A percentile compares a stretch with the other conserved stretches of the same genome.
Evolutionary conservation across 2,329 filamentous ascomycete species (phyloP).

Genomic region (Pseudogymnoascus sp.): DNA sequence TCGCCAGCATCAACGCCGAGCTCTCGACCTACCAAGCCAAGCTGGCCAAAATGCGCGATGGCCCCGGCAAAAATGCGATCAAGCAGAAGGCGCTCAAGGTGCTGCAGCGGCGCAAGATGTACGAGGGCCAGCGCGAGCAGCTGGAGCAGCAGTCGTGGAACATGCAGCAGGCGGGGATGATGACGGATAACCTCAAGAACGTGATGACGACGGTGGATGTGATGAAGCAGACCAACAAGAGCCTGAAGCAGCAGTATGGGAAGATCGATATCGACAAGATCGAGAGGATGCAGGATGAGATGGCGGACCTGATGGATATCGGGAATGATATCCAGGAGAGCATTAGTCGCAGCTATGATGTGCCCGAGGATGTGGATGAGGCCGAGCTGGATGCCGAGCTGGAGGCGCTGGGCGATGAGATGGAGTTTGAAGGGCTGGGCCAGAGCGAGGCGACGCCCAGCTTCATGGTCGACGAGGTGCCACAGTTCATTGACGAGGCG

Average conservation of each 20-base stretch:
- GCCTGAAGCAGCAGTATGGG: constrained; percentile 85
- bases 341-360: constrained; percentile 80
- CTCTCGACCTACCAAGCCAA: constrained; percentile 80
- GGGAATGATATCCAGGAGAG: constrained; percentile 98
- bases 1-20: constrained; percentile 84
- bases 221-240: constrained; percentile 94
- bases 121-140: constrained; percentile 89
- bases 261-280: constrained; percentile 98
- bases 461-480: constrained; percentile 82
- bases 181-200: constrained; percentile 98
- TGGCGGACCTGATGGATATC: constrained; percentile 95
- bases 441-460: constrained; percentile 57
- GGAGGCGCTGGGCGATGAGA: constrained; percentile 87
- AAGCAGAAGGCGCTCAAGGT: constrained; percentile 93
- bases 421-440: constrained; percentile 65
- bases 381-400: constrained; percentile 91
- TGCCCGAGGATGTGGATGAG: constrained; percentile 96
- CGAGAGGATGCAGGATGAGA: constrained; percentile 94
- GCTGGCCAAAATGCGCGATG: constrained; percentile 86
- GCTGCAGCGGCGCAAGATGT: constrained; percentile 84
- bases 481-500: constrained; percentile 87
- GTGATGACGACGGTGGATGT: constrained; percentile 97
- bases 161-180: constrained; percentile 96
- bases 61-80: constrained; percentile 83
- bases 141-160: constrained; percentile 94